phyloP scores from a whole-genome alignment of 2,329 filamentous ascomycete genomes.

The Verticillium alfalfae region DNA sequence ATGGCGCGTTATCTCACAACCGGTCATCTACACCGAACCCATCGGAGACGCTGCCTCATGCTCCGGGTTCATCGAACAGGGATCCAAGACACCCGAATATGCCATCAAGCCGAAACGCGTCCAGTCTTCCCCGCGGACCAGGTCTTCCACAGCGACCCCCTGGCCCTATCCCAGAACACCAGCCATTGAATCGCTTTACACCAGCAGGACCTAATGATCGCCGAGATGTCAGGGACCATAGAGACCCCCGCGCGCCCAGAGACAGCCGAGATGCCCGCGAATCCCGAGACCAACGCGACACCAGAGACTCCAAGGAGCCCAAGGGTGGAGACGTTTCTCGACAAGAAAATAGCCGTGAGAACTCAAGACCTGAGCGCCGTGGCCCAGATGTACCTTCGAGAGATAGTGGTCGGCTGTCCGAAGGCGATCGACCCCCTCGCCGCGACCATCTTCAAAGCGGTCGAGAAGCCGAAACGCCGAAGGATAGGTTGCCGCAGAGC shows the following conservation, averaged over 20 bases:
- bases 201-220: conserved; percentile 11
- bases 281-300: conserved; percentile 28
- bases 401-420: conserved; percentile 28
- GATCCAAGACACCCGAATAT: background rate
- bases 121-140: conserved; percentile 18
- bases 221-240: conserved; percentile 16
- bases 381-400: conserved; percentile 26
- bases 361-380: conserved; percentile 33
- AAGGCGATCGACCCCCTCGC: conserved; percentile 34
- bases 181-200: conserved; percentile 37
- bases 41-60: background rate
- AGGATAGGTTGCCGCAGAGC: background rate
- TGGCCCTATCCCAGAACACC: conserved; percentile 45
- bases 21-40: background rate
- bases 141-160: conserved; percentile 54
- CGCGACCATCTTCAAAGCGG: conserved; percentile 14
- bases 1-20: background rate
- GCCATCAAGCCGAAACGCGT: conserved; percentile 2
- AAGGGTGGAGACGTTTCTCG: conserved; percentile 34
- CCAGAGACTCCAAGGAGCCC: conserved; percentile 24
- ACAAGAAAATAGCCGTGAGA: conserved; percentile 34
- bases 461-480: background rate
- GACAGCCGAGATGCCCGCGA: conserved; percentile 32
- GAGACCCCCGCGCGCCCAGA: conserved; percentile 26
- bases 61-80: background rate